Conservation (phyloP, 2,329 filamentous ascomycete genomes). For the Xylaria sp. region DNA sequence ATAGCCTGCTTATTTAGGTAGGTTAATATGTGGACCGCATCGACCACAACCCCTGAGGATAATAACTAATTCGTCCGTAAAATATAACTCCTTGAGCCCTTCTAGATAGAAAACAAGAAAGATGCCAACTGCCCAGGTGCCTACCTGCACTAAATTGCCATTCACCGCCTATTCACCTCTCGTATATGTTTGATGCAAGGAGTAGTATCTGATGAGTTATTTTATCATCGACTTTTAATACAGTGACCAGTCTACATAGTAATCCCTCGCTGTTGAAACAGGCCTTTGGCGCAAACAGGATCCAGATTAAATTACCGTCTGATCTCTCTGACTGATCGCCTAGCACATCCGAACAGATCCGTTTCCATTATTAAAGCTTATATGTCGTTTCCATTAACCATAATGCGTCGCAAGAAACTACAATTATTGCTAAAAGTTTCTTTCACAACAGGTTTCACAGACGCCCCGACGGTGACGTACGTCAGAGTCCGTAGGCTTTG, state of each 20-base stretch:
- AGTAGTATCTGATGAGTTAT: background rate
- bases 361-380: background rate
- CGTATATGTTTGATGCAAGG: background rate
- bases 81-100: background rate
- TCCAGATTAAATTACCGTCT: conserved; percentile 17
- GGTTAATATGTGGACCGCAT: background rate
- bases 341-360: conserved; percentile 29
- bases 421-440: background rate
- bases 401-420: background rate
- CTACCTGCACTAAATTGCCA: too few relatives aligned
- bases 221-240: conserved; percentile 6
- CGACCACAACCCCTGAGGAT: background rate
- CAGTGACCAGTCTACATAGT: conserved; percentile 7
- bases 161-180: background rate
- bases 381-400: background rate
- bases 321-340: conserved; percentile 25
- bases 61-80: background rate
- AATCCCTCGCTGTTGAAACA: conserved; percentile 26
- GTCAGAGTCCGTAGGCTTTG: background rate
- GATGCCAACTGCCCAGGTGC: background rate
- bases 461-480: background rate
- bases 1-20: conserved; percentile 3
- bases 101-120: background rate
- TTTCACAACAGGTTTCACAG: background rate
- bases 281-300: background rate